These are phyloP conservation scores for Diaporthe longicolla DNA, from an alignment of 2,329 filamentous ascomycete species.

Conservation along the genomic window DNA sequence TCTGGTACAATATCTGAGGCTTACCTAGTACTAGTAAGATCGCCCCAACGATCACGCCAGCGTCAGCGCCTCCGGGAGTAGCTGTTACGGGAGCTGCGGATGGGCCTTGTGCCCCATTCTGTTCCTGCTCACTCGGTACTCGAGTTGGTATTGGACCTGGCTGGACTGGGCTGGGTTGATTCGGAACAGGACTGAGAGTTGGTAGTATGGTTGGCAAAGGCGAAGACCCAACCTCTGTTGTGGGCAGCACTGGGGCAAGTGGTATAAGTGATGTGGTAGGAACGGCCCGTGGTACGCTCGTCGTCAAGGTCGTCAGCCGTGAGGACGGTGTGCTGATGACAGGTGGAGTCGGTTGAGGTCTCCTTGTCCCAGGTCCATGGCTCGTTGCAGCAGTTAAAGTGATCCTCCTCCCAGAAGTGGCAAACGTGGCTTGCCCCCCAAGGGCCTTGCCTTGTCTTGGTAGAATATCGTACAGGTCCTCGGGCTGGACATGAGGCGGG, in stretches of 20 bases:
- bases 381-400: conserved; percentile 26
- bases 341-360: neutral
- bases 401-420: conserved; percentile 22
- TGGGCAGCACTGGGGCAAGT: neutral
- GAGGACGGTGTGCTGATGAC: conserved; percentile 5
- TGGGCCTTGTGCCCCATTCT: conserved; percentile 11
- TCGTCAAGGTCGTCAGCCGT: conserved; percentile 14
- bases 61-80: conserved; percentile 6
- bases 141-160: conserved; percentile 9
- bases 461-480: conserved; percentile 5
- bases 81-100: neutral
- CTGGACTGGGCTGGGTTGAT: conserved; percentile 13
- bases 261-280: neutral
- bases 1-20: fast-evolving
- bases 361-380: conserved; percentile 11
- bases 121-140: conserved; percentile 13
- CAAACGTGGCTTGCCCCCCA: conserved; percentile 6
- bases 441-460: conserved; percentile 9
- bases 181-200: conserved; percentile 6
- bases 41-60: conserved; percentile 17
- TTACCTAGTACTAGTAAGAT: conserved; percentile 15
- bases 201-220: conserved; percentile 1
- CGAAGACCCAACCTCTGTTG: conserved; percentile 6
- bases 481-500: neutral
- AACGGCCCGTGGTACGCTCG: conserved; percentile 11